phyloP scores from a whole-genome alignment of 495 filamentous ascomycete species.

The Aspergillus bertholletiae region DNA sequence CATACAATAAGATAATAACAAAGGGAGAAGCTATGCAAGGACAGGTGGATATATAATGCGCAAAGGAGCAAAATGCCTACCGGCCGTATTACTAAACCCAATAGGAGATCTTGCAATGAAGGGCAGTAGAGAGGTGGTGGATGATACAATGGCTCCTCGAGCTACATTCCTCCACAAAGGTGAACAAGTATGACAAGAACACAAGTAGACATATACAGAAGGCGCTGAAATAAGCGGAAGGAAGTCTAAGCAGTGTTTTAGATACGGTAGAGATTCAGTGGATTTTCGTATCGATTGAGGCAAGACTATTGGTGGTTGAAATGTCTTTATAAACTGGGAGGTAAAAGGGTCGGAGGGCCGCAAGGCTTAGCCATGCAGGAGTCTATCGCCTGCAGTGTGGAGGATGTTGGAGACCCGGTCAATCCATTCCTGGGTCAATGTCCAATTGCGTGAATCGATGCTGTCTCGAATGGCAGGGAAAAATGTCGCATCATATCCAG shows the following conservation, averaged over 20 bases:
- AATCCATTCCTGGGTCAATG: constrained; percentile 63
- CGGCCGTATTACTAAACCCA: background rate
- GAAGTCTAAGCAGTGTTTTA: background rate
- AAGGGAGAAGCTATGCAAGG: background rate
- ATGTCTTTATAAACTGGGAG: no score
- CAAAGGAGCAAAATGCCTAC: background rate
- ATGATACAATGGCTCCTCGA: background rate
- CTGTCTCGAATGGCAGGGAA: constrained; percentile 88
- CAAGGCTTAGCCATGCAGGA: constrained; percentile 39
- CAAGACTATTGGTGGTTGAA: no score
- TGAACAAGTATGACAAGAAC: background rate
- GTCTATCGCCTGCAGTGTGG: constrained; percentile 57
- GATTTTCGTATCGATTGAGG: no score
- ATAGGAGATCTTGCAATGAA: background rate
- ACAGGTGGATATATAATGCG: background rate
- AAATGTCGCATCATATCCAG: constrained; percentile 66
- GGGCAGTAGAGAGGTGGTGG: background rate
- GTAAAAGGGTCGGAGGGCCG: no score
- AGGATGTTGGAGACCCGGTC: constrained; percentile 69
- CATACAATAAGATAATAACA: background rate
- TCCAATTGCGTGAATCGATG: constrained; percentile 68
- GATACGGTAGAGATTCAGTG: background rate
- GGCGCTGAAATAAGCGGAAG: constrained; percentile 1
- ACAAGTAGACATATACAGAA: background rate
- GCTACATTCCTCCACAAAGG: background rate